Evolutionary conservation across 179 eudicot genomes (phyloP).

Genomic region (Camellia oleifera): DNA sequence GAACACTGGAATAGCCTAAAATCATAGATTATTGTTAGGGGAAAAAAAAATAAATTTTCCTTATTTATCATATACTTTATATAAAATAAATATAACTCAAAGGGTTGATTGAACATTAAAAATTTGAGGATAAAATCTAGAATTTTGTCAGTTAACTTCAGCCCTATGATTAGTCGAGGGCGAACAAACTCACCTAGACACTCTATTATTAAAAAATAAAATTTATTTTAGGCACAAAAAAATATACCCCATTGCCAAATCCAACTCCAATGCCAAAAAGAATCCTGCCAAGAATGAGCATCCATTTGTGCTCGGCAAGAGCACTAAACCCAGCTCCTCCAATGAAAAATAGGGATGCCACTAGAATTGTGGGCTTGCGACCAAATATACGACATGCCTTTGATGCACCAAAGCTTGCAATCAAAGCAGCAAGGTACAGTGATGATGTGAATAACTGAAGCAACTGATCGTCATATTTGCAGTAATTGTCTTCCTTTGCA

Average conservation of each 20-base stretch:
- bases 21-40: too few species aligned
- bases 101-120: too few species aligned
- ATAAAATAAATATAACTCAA: too few species aligned
- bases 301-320: conserved; percentile 2
- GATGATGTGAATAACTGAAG: conserved; percentile 34
- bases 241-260: conserved; percentile 22
- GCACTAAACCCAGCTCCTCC: conserved; percentile 8
- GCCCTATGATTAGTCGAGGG: too few species aligned
- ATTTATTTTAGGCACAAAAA: too few species aligned
- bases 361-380: conserved; percentile 20
- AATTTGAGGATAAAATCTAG: too few species aligned
- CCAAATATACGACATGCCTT: conserved; percentile 16
- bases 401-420: conserved; percentile 22
- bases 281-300: conserved; percentile 24
- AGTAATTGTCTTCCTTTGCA: conserved; percentile 32
- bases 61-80: too few species aligned
- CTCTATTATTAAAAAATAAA: too few species aligned
- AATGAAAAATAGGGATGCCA: conserved; percentile 19
- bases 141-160: too few species aligned
- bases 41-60: too few species aligned
- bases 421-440: conserved; percentile 25
- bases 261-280: conserved; percentile 26
- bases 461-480: conserved; percentile 28
- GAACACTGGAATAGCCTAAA: conserved; percentile 66
- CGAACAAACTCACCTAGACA: too few species aligned